These are phyloP conservation scores for Ochetophila trinervis DNA, from an alignment of 306 rosid species.

Conservation along the genomic window DNA sequence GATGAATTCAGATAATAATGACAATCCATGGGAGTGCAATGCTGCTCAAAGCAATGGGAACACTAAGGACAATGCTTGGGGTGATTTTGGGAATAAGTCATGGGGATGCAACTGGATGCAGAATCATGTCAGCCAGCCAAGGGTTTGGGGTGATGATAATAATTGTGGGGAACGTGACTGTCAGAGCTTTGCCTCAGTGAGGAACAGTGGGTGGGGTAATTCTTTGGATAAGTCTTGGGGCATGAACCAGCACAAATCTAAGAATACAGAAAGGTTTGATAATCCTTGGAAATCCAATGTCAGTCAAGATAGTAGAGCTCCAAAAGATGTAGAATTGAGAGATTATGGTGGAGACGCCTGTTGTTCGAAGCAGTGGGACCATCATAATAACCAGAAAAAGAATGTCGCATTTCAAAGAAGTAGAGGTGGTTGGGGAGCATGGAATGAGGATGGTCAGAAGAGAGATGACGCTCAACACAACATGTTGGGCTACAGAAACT, in stretches of 20 bases:
- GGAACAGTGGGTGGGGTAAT: constrained; percentile 40
- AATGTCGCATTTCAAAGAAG: constrained; percentile 33
- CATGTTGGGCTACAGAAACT: constrained; percentile 25
- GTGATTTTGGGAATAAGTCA: constrained; percentile 26
- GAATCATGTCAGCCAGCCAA: constrained; percentile 2
- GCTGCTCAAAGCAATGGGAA: constrained; percentile 28
- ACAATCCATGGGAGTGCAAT: constrained; percentile 49
- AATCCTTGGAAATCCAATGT: constrained; percentile 31
- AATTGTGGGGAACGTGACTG: constrained; percentile 28
- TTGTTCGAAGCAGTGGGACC: constrained; percentile 40
- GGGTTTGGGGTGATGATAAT: constrained; percentile 29
- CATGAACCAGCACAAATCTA: constrained; percentile 34
- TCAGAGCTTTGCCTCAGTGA: constrained; percentile 9
- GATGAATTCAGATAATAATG: constrained; percentile 20
- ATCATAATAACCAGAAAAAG: constrained; percentile 27
- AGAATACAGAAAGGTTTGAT: constrained; percentile 24
- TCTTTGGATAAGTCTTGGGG: constrained; percentile 31
- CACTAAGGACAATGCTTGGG: constrained; percentile 39
- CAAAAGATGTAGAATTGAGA: constrained; percentile 37
- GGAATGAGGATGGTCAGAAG: constrained; percentile 31
- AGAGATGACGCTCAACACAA: constrained; percentile 31
- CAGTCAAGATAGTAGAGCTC: constrained; percentile 30
- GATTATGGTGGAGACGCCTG: constrained; percentile 27
- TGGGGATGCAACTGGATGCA: constrained; percentile 38
- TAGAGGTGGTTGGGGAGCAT: constrained; percentile 26